A percentile compares a stretch with the other conserved stretches of the same genome.
phyloP scores from a whole-genome alignment of 1,284 basidiomycete species.

The Tilletia horrida region DNA sequence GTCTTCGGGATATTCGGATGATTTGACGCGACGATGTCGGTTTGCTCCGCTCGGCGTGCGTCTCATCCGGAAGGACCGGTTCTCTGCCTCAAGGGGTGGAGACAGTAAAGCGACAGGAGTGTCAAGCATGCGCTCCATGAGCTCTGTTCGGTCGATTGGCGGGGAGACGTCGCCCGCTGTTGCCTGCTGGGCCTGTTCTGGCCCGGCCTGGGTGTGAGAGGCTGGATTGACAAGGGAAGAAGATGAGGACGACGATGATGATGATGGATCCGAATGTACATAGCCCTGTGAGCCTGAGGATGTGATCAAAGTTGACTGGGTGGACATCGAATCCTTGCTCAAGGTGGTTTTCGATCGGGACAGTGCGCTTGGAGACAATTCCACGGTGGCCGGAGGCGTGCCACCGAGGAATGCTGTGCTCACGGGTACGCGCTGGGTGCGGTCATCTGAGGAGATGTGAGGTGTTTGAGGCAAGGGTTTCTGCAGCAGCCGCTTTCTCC shows the following conservation, averaged over 20 bases:
- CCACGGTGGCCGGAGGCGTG: too few relatives aligned
- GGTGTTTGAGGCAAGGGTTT: background rate
- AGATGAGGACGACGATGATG: too few relatives aligned
- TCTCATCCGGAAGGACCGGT: background rate
- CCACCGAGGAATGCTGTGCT: too few relatives aligned
- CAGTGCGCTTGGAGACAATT: too few relatives aligned
- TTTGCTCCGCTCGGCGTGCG: background rate
- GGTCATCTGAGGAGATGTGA: too few relatives aligned
- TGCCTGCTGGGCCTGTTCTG: too few relatives aligned
- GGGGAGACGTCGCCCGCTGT: too few relatives aligned
- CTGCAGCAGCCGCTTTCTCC: background rate
- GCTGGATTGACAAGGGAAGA: too few relatives aligned
- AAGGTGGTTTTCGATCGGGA: too few relatives aligned
- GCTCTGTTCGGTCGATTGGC: too few relatives aligned
- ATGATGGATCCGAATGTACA: background rate
- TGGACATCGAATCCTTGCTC: background rate
- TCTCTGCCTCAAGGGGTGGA: background rate
- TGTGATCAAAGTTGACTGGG: slow-evolving; percentile 1
- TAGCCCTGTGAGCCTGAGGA: background rate
- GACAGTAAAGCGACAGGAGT: background rate
- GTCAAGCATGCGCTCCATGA: background rate
- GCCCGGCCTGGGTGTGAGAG: too few relatives aligned
- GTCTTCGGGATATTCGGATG: background rate
- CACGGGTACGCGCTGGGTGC: too few relatives aligned
- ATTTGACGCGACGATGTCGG: background rate